Conservation (phyloP, 108 stramenopile species). For the Skeletonema marinoi region DNA sequence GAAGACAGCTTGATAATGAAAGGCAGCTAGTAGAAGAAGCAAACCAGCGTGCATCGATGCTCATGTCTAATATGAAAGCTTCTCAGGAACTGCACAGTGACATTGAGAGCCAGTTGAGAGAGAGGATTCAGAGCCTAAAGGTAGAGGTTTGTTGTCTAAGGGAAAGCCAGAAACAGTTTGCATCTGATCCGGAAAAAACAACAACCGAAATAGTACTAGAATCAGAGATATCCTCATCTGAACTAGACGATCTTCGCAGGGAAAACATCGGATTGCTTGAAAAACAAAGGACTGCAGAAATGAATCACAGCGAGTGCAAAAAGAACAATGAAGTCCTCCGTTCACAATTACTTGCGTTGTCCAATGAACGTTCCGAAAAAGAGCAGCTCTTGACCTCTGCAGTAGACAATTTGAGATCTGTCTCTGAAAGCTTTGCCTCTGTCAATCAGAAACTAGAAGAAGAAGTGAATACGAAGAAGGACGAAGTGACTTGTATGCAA, state of each 20-base stretch:
- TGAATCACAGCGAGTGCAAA: not conserved
- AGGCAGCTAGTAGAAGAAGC: conserved; percentile 2
- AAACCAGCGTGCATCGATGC: not conserved
- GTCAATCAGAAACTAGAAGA: not conserved
- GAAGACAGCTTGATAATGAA: not conserved
- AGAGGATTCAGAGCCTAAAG: not conserved
- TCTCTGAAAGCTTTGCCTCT: not conserved
- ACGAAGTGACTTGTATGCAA: not conserved
- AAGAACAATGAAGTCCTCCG: not conserved
- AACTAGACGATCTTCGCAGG: not conserved
- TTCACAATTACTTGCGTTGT: not conserved
- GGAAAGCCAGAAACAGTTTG: not conserved
- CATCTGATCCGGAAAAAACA: not conserved
- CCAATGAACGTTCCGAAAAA: not conserved
- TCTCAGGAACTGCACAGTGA: not conserved
- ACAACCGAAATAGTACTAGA: not conserved
- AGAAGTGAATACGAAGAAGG: not conserved
- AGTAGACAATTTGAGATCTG: not conserved
- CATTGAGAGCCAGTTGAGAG: not conserved
- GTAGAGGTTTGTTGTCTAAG: not conserved
- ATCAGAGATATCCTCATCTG: not conserved
- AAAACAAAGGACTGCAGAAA: not conserved
- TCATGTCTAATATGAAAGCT: not conserved
- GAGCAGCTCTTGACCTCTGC: not conserved
- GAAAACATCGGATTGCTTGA: not conserved